A percentile compares a stretch with the other conserved stretches of the same genome.
Evolutionary conservation across 2,329 filamentous ascomycete species (phyloP).

Genomic region (Helotiales sp.): DNA sequence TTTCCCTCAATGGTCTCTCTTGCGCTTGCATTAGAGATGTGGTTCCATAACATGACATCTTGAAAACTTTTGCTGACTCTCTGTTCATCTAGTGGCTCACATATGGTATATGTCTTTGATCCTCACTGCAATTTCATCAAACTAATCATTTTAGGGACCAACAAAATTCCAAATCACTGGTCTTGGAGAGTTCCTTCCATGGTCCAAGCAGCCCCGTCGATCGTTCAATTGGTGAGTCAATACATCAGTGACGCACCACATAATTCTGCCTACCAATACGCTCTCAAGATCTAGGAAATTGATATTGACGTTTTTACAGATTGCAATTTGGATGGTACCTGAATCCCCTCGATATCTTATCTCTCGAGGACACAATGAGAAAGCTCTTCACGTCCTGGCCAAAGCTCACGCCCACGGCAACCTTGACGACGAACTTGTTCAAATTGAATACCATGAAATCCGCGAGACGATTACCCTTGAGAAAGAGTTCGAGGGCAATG

Average conservation of each 20-base stretch:
- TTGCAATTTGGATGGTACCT: slow-evolving; percentile 43
- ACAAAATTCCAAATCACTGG: slow-evolving; percentile 43
- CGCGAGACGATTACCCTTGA: slow-evolving; percentile 50
- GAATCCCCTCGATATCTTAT: slow-evolving; percentile 49
- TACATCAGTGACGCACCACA: background rate
- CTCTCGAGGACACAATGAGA: slow-evolving; percentile 53
- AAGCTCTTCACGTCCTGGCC: slow-evolving; percentile 54
- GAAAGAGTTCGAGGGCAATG: slow-evolving; percentile 51
- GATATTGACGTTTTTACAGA: background rate
- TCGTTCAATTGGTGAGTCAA: slow-evolving; percentile 32
- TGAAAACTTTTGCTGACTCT: background rate
- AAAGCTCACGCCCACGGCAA: slow-evolving; percentile 52
- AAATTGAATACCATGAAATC: slow-evolving; percentile 51
- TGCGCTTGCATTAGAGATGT: background rate
- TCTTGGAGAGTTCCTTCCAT: slow-evolving; percentile 44
- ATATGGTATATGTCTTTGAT: slow-evolving; percentile 39
- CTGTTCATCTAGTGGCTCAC: slow-evolving; percentile 46
- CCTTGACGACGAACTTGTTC: slow-evolving; percentile 46
- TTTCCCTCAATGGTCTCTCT: background rate
- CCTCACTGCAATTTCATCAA: background rate
- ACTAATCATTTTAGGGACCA: slow-evolving; percentile 42
- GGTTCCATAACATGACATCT: background rate
- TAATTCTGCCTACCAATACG: background rate
- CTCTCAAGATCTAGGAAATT: background rate
- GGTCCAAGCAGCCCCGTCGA: slow-evolving; percentile 41